A percentile compares a stretch with the other conserved stretches of the same genome.
Conservation (phyloP, 805 yeast genomes). For the Monosporozyma yasuniensis region DNA sequence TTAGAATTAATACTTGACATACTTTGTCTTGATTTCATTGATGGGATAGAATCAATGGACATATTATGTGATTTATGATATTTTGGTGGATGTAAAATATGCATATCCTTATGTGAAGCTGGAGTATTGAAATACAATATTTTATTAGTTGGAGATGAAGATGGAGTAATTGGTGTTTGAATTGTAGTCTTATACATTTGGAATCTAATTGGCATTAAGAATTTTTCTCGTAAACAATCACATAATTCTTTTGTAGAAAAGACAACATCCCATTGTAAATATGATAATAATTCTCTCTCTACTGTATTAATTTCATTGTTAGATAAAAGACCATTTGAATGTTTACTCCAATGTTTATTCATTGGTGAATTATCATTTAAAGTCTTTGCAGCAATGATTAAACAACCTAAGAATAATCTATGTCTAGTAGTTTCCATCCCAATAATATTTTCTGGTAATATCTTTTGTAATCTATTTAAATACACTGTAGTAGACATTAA, state of each 20-base stretch:
- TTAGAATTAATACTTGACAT: background rate
- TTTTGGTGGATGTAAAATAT: background rate
- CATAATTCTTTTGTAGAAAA: conserved; percentile 65
- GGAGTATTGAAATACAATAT: background rate
- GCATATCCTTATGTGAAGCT: background rate
- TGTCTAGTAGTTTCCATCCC: conserved; percentile 92
- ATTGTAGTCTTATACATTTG: conserved; percentile 8
- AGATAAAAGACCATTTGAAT: conserved; percentile 77
- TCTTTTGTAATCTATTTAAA: conserved; percentile 62
- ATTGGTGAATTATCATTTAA: conserved; percentile 91
- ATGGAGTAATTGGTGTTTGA: background rate
- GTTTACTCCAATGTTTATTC: conserved; percentile 92
- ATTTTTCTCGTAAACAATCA: conserved; percentile 52
- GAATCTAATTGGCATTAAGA: conserved; percentile 64
- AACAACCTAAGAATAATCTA: conserved; percentile 80
- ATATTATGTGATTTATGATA: background rate
- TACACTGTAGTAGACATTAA: conserved; percentile 87
- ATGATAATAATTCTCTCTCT: conserved; percentile 77
- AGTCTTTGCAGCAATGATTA: conserved; percentile 86
- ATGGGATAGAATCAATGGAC: conserved; percentile 1
- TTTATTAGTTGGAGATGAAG: background rate
- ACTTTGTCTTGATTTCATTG: background rate
- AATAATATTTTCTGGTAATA: conserved; percentile 77
- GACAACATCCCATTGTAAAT: conserved; percentile 78
- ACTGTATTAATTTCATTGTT: conserved; percentile 80